Evolutionary conservation across 805 yeast species (phyloP), one percentile per base, ranked within the genome.

Genomic region (Torulaspora delbrueckii): DNA sequence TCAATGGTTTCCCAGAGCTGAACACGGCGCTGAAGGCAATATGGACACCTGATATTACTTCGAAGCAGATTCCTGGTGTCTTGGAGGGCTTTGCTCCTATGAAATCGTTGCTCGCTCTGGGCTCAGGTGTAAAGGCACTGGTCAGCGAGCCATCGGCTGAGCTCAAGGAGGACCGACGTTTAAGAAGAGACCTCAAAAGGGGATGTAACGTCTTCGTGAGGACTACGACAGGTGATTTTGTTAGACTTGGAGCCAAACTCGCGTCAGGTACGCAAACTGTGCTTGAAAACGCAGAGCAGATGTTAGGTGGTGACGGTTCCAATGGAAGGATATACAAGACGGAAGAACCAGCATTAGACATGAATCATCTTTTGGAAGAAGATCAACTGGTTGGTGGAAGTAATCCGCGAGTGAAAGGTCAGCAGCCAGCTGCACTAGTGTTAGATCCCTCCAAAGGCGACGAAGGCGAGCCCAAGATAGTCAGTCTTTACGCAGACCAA

Each of bases 1-100:
- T 88, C 0, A 71, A 80, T 13, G 97, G 98, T 0, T 78, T 84
- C 55, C 76, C 82, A 1, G 75, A 76, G 27, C 59, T 93, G 10
- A 76, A 79, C 6, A 57, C 60, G 10, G 61, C 74, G 12, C 69
- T 93, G 32, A 80, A 80, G 46, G 78, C 75, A n/a, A 70, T 77
- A 6, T 93, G 97, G 96, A 77, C 82, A 60, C 96, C 96, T 0
- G 95, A 89, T 62, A 86, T 91, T 47, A 80, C 81, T 35, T 73
- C 77, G n/a, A 82, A 82, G 26, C 98, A 91, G 65, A 64, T 93
- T 9, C 77, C 81, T 6, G 91, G 89, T 2, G 82, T 93, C 6
- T 65, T 93, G 12, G 79, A 89, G 0, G 99, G 98, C 0, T 68
- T 93, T 23, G 83, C 90, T 0, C 91, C 97, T 0, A 77, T 91